phyloP scores from a whole-genome alignment of 805 yeast species.

The Teunomyces panamensis region DNA sequence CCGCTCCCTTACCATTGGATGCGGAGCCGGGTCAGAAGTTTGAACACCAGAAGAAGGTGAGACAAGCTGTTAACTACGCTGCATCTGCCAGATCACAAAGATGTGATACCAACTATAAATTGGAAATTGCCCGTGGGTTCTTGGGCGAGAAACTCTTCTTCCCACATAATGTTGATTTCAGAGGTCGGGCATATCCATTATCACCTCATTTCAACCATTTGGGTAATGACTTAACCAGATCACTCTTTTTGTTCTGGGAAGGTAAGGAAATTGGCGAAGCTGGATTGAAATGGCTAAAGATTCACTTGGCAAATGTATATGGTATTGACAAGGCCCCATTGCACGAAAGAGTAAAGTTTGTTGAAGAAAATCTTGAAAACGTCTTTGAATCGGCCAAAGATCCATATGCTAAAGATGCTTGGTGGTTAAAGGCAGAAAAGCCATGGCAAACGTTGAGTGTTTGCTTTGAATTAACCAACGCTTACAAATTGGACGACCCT shows the following conservation, averaged over 20 bases:
- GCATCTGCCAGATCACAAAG: slow-evolving; percentile 77
- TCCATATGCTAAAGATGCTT: slow-evolving; percentile 55
- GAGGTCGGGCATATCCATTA: slow-evolving; percentile 83
- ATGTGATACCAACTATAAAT: slow-evolving; percentile 89
- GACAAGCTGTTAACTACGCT: slow-evolving; percentile 55
- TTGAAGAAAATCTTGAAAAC: slow-evolving; percentile 54
- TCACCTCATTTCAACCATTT: slow-evolving; percentile 79
- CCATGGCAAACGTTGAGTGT: slow-evolving; percentile 82
- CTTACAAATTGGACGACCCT: slow-evolving; percentile 61
- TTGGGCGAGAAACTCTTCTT: slow-evolving; percentile 73
- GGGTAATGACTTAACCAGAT: slow-evolving; percentile 76
- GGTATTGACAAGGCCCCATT: slow-evolving; percentile 75
- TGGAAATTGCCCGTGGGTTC: slow-evolving; percentile 91
- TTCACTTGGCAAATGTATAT: slow-evolving; percentile 69
- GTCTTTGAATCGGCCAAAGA: slow-evolving; percentile 57
- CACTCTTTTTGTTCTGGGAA: slow-evolving; percentile 71
- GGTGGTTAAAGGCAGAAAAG: slow-evolving; percentile 76
- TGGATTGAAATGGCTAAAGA: slow-evolving; percentile 73
- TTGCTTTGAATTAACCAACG: slow-evolving; percentile 63
- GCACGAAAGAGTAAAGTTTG: slow-evolving; percentile 57
- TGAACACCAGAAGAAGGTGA: slow-evolving; percentile 65
- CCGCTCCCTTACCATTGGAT: slow-evolving; percentile 52
- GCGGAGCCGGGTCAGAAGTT: slow-evolving; percentile 71
- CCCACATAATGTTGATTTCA: slow-evolving; percentile 78
- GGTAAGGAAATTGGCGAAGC: slow-evolving; percentile 63